Evolutionary conservation across 202 grass and related monocot species (phyloP).

Genomic region (Dendrocalamus latiflorus): DNA sequence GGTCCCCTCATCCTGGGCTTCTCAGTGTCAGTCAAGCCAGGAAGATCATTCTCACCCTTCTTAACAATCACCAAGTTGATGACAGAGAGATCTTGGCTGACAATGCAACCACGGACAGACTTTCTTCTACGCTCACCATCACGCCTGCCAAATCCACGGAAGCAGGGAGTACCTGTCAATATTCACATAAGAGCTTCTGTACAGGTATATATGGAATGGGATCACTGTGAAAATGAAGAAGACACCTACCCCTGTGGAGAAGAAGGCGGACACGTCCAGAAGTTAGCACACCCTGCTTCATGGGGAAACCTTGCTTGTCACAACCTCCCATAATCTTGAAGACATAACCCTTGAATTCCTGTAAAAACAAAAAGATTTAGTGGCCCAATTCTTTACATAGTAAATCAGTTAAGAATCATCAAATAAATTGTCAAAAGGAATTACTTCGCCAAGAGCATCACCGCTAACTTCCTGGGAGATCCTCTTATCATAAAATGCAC

Average conservation of each 20-base stretch:
- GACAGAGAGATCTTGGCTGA: constrained; percentile 61
- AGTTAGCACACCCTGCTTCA: constrained; percentile 66
- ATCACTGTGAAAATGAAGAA: background rate
- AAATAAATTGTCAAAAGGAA: too few relatives aligned
- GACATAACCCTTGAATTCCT: too few relatives aligned
- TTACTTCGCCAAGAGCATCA: too few relatives aligned
- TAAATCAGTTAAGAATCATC: too few relatives aligned
- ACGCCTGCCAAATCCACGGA: constrained; percentile 59
- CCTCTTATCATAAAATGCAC: constrained; percentile 64
- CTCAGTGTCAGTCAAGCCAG: constrained; percentile 60
- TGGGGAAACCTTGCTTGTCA: constrained; percentile 68
- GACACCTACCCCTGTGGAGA: constrained; percentile 48
- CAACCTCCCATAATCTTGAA: constrained; percentile 89
- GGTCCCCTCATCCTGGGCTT: constrained; percentile 81
- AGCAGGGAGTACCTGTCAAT: constrained; percentile 55
- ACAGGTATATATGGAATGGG: too few relatives aligned
- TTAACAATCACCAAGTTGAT: constrained; percentile 67
- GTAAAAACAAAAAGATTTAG: too few relatives aligned
- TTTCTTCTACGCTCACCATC: constrained; percentile 73
- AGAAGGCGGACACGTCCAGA: constrained; percentile 57
- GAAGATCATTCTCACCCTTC: too few relatives aligned
- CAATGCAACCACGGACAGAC: constrained; percentile 70
- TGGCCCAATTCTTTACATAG: too few relatives aligned
- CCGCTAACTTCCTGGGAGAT: too few relatives aligned
- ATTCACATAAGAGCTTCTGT: background rate